Percentiles rank a stretch among this genome's conserved stretches.
Evolutionary conservation across 2,329 filamentous ascomycete species (phyloP).

Genomic region (Ophiostoma sp.): DNA sequence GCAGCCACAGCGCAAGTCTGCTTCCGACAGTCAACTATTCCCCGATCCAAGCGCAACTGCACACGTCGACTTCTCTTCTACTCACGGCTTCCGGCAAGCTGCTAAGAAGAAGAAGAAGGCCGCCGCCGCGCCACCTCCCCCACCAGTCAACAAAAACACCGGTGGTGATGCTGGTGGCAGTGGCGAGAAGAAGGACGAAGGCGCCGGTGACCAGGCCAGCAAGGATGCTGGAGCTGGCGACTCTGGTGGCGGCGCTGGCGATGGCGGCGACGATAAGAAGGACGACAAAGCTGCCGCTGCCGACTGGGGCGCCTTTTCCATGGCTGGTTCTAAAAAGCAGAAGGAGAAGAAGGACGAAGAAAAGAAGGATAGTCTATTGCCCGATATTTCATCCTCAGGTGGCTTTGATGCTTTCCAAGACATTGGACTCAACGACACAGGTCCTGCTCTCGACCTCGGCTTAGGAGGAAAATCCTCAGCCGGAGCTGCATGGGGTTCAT

Average conservation of each 20-base stretch:
- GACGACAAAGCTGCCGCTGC: conserved; percentile 33
- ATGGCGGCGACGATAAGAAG: conserved; percentile 29
- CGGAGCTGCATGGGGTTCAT: conserved; percentile 48
- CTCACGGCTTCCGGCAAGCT: conserved; percentile 50
- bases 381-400: conserved; percentile 28
- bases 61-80: conserved; percentile 53
- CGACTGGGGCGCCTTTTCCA: conserved; percentile 44
- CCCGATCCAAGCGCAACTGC: conserved; percentile 42
- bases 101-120: conserved; percentile 53
- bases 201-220: conserved; percentile 30
- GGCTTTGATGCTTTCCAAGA: conserved; percentile 59
- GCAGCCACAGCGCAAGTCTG: conserved; percentile 25
- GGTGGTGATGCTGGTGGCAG: conserved; percentile 33
- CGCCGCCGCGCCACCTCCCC: not conserved
- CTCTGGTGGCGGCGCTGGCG: conserved; percentile 31
- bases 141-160: conserved; percentile 37
- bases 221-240: conserved; percentile 34
- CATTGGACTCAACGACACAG: conserved; percentile 57
- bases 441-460: conserved; percentile 49
- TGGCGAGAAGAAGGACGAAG: conserved; percentile 35
- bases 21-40: conserved; percentile 36
- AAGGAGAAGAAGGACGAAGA: conserved; percentile 45
- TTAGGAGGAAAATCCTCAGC: conserved; percentile 34
- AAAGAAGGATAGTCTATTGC: conserved; percentile 25
- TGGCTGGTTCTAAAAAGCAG: conserved; percentile 48